A percentile compares a stretch with the other conserved stretches of the same genome.
phyloP scores from a whole-genome alignment of 169 alveolate species.

The Plasmodium berghei region DNA sequence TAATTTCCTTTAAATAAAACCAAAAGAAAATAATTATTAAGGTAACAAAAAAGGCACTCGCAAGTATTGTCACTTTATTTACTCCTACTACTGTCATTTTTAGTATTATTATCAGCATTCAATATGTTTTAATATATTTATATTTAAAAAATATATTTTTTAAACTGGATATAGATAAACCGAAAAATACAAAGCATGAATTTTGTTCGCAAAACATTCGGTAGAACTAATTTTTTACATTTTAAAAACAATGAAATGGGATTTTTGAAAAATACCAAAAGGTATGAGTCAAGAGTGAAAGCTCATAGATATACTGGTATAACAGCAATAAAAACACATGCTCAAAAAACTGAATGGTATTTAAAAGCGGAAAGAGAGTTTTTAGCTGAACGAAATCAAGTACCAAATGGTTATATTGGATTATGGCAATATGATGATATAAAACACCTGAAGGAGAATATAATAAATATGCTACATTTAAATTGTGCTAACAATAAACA shows the following conservation, averaged over 20 bases:
- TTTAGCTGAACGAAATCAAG: slow-evolving; percentile 87
- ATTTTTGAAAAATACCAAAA: slow-evolving; percentile 32
- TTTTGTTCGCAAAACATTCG: slow-evolving; percentile 13
- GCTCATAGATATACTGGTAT: slow-evolving; percentile 87
- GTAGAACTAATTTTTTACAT: not conserved
- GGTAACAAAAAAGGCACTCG: no score
- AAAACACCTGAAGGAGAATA: slow-evolving; percentile 78
- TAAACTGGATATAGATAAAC: not conserved
- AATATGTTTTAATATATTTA: no score
- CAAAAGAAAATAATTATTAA: no score
- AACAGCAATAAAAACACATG: slow-evolving; percentile 87
- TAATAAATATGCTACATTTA: slow-evolving; percentile 80
- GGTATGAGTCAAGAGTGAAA: slow-evolving; percentile 86
- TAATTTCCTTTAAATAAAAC: no score
- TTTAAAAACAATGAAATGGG: not conserved
- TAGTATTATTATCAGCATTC: no score
- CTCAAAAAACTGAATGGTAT: slow-evolving; percentile 92
- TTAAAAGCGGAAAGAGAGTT: slow-evolving; percentile 89
- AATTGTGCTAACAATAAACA: slow-evolving; percentile 82
- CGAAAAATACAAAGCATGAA: slow-evolving; percentile 22
- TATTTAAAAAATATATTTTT: not conserved
- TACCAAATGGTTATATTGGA: slow-evolving; percentile 87
- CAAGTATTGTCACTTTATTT: no score
- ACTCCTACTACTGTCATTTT: no score
- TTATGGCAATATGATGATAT: slow-evolving; percentile 87